A percentile compares a stretch with the other conserved stretches of the same genome.
These are phyloP conservation scores for Penicillium desertorum DNA, from an alignment of 495 filamentous ascomycete species.

Conservation along the genomic window DNA sequence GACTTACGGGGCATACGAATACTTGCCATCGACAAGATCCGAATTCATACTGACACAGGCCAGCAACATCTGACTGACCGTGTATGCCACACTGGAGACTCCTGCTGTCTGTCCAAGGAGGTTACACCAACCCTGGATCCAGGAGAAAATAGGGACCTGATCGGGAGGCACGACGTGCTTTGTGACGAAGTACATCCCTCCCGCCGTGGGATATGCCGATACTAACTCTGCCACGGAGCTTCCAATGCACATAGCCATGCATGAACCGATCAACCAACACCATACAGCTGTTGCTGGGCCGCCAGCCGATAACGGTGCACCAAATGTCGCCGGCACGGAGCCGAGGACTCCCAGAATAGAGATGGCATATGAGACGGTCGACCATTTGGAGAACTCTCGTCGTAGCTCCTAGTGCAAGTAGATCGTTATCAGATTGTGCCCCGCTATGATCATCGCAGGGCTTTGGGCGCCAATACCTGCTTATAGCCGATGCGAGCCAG, in stretches of 20 bases:
- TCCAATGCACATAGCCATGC: slow-evolving; percentile 67
- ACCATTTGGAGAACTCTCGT: slow-evolving; percentile 72
- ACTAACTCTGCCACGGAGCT: slow-evolving; percentile 64
- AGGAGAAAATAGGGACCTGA: slow-evolving; percentile 58
- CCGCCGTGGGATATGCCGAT: slow-evolving; percentile 63
- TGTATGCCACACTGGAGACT: slow-evolving; percentile 57
- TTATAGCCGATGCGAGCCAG: slow-evolving; percentile 68
- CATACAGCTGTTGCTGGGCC: slow-evolving; percentile 70
- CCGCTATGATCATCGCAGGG: neutral
- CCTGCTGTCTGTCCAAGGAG: slow-evolving; percentile 61
- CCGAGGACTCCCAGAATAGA: slow-evolving; percentile 69
- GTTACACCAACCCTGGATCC: slow-evolving; percentile 64
- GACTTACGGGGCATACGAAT: slow-evolving; percentile 49
- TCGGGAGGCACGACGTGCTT: slow-evolving; percentile 58
- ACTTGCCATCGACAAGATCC: slow-evolving; percentile 42
- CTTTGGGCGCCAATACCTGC: slow-evolving; percentile 48
- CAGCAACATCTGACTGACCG: slow-evolving; percentile 58
- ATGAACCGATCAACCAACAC: slow-evolving; percentile 69
- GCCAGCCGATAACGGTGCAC: slow-evolving; percentile 60
- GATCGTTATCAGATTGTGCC: slow-evolving; percentile 8
- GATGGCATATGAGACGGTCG: slow-evolving; percentile 72
- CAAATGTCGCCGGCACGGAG: slow-evolving; percentile 68
- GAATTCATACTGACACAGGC: slow-evolving; percentile 59
- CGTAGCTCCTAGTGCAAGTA: slow-evolving; percentile 51
- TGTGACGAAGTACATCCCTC: slow-evolving; percentile 65